Base-by-base conservation (phyloP, 805 yeast genomes). In the Ogataea nitratoaversa region DNA sequence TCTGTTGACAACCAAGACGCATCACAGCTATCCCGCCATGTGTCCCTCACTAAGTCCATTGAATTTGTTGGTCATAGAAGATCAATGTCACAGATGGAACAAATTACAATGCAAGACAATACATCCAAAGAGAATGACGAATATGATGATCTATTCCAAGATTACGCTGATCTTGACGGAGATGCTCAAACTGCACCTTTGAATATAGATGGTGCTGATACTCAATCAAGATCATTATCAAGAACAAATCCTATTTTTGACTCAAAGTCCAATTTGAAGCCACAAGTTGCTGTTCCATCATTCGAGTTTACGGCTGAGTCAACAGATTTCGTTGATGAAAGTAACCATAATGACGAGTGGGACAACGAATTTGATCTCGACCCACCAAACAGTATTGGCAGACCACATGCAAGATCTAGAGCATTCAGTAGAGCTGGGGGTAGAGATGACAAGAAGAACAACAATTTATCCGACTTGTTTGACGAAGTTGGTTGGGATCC, bases 401-500 rank as follows among this genome's bases (percentile, higher is more conserved):
- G 53, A 20, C 50, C 55, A 12, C 53, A 49, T 41, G 52, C 57
- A 1, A 47, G 63, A 40, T 53, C 63, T 1, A 47, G 65, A 37
- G 60, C 65, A 2, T 57, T 57, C 31, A 59, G 62, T 27, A 48
- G 64, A 27, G 53, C 49, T 2, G 50, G 52, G 3, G 47, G 49
- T 6, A 50, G 40, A 5, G 42, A 40, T n/a, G 30, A 33, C 4
- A 48, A 53, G 16, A 46, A 47, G 17, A 44, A 43, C 9, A 46
- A 41, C 19, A 78, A 71, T 40, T 54, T 73, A 23, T 82, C 79
- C 36, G 95, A 86, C 44, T 60, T 87, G 12, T 73, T 90, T 42
- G 86, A 83, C 22, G 91, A 85, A 45, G 71, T 89, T 18, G 78
- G 80, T 24, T 91, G 96, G 93, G 74, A 74, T 22, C 72, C 81